Percentiles rank a stretch among this genome's conserved stretches.
Conservation (phyloP, 2,329 filamentous ascomycete genomes). For the Pyricularia pennisetigena region DNA sequence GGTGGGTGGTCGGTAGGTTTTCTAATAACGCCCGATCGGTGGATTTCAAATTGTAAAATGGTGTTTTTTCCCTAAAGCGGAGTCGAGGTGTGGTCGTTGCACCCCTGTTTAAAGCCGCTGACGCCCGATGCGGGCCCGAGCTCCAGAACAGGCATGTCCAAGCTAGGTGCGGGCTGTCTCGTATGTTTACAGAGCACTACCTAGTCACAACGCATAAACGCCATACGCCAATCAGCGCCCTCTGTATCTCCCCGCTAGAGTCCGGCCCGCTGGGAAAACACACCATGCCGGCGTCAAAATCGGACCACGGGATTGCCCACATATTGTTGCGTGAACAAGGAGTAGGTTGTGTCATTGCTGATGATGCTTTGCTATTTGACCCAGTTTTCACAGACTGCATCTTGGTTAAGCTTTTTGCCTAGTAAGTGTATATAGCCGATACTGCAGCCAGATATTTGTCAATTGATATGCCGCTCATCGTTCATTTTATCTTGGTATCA, state of each 20-base stretch:
- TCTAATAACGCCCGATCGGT: not conserved
- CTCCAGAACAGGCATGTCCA: slow-evolving; percentile 1
- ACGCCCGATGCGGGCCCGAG: slow-evolving; percentile 1
- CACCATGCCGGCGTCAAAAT: not conserved
- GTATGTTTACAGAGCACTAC: not conserved
- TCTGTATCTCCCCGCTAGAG: not conserved
- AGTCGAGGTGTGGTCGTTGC: not conserved
- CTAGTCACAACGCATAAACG: not conserved
- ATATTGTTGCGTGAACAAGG: not conserved
- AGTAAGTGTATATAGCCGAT: no score
- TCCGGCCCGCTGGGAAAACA: not conserved
- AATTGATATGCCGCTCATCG: not conserved
- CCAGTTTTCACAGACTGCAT: not conserved
- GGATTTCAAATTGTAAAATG: not conserved
- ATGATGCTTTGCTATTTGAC: not conserved
- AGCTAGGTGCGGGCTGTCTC: not conserved
- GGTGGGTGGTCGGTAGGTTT: not conserved
- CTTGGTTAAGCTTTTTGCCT: not conserved
- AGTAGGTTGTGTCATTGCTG: not conserved
- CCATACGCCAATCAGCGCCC: not conserved
- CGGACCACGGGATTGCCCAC: not conserved
- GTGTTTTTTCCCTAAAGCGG: not conserved
- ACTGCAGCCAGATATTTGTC: not conserved
- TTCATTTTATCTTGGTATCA: not conserved
- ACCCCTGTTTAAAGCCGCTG: not conserved